phyloP scores from a whole-genome alignment of 805 yeast genomes.

The Brettanomyces anomalus region DNA sequence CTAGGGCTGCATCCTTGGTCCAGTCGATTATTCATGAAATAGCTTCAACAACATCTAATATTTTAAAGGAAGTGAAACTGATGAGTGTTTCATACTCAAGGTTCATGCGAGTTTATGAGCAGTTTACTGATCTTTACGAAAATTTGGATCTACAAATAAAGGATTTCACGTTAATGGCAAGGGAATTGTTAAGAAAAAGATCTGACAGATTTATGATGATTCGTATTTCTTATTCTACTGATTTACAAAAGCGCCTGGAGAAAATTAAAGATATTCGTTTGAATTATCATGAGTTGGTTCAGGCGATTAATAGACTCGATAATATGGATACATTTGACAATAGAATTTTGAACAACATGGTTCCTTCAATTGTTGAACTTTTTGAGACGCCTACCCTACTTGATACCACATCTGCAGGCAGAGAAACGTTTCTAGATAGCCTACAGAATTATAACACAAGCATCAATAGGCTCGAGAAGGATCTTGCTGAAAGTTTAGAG shows the following conservation, averaged over 20 bases:
- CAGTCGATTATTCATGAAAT: slow-evolving; percentile 59
- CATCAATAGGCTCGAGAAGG: neutral
- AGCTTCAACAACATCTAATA: slow-evolving; percentile 31
- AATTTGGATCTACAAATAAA: slow-evolving; percentile 55
- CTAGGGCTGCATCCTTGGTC: slow-evolving; percentile 53
- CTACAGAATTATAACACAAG: neutral
- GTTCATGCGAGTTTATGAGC: slow-evolving; percentile 27
- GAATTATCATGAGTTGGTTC: slow-evolving; percentile 42
- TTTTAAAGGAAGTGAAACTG: slow-evolving; percentile 30
- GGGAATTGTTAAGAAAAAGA: slow-evolving; percentile 69
- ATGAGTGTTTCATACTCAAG: slow-evolving; percentile 33
- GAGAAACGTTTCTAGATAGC: neutral
- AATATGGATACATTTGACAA: too few species aligned
- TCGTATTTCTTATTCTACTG: slow-evolving; percentile 39
- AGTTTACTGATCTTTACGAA: slow-evolving; percentile 28
- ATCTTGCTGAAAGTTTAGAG: too few species aligned
- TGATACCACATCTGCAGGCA: neutral
- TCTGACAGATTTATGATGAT: slow-evolving; percentile 63
- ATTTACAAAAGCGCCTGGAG: slow-evolving; percentile 34
- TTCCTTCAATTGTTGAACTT: neutral
- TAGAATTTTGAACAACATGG: too few species aligned
- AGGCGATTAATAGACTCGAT: slow-evolving; percentile 4
- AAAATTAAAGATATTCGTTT: slow-evolving; percentile 37
- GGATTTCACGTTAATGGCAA: slow-evolving; percentile 53
- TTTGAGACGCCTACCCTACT: neutral